phyloP scores from a whole-genome alignment of 2,329 filamentous ascomycete species.

The Epichloe aotearoae region DNA sequence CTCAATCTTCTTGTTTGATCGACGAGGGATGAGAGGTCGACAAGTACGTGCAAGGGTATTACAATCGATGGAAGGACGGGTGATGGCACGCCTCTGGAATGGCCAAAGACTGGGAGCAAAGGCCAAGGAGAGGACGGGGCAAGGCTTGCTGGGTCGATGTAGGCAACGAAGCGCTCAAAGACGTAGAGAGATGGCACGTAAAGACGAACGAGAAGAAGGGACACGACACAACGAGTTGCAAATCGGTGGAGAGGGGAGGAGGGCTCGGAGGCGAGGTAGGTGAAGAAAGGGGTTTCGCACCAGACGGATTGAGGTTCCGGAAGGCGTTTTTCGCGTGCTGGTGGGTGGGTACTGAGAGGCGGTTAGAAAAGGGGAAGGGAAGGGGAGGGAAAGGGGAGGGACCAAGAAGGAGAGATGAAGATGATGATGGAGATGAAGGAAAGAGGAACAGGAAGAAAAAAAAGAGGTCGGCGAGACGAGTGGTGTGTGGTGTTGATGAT shows the following conservation, averaged over 20 bases:
- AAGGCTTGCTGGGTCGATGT: constrained; percentile 12
- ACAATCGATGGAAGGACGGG: constrained; percentile 13
- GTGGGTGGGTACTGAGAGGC: constrained; percentile 13
- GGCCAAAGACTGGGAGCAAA: constrained; percentile 7
- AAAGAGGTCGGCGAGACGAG: constrained; percentile 7
- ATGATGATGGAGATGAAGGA: constrained; percentile 15
- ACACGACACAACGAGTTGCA: constrained; percentile 7
- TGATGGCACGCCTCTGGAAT: constrained; percentile 13
- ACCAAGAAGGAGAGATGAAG: constrained; percentile 14
- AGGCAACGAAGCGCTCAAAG: constrained; percentile 14
- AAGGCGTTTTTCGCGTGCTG: constrained; percentile 11
- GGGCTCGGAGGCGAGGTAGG: constrained; percentile 13
- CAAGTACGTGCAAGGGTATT: constrained; percentile 12
- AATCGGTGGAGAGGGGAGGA: constrained; percentile 3
- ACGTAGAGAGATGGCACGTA: constrained; percentile 4
- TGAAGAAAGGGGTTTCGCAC: constrained; percentile 19
- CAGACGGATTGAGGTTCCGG: constrained; percentile 6
- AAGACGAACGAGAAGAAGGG: constrained; percentile 10
- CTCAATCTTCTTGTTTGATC: background rate
- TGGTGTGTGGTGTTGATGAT: constrained; percentile 6
- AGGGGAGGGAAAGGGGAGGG: constrained; percentile 10
- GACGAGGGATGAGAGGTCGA: background rate
- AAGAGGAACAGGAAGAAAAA: constrained; percentile 12
- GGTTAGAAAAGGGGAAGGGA: constrained; percentile 13
- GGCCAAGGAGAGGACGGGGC: constrained; percentile 9